phyloP scores from a whole-genome alignment of 352 stramenopile species.

The Globisporangium uncinulatum region DNA sequence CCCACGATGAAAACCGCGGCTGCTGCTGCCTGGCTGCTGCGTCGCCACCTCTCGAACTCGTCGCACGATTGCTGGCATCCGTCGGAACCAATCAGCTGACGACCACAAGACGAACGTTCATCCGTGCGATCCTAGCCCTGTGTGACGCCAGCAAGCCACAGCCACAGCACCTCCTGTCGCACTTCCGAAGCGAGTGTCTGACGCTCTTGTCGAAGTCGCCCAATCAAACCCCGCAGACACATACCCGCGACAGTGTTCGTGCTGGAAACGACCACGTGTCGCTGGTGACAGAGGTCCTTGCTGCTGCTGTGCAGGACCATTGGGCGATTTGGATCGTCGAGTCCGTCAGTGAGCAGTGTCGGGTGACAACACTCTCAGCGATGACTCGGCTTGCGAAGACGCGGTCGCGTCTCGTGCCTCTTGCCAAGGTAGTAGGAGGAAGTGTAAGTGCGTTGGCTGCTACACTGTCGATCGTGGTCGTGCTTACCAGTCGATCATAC shows the following conservation, averaged over 20 bases:
- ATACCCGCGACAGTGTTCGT: neutral
- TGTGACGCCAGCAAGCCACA: too few species aligned
- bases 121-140: too few species aligned
- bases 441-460: neutral
- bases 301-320: neutral
- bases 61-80: too few species aligned
- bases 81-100: too few species aligned
- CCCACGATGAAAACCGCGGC: too few species aligned
- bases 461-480: neutral
- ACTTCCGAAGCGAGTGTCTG: too few species aligned
- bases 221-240: neutral
- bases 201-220: too few species aligned
- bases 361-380: neutral
- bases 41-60: too few species aligned
- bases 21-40: too few species aligned
- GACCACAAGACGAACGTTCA: too few species aligned
- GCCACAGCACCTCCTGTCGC: too few species aligned
- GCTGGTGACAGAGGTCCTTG: neutral
- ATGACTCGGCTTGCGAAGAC: neutral
- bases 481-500: neutral
- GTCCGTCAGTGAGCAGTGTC: neutral
- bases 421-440: neutral
- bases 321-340: neutral
- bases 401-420: neutral
- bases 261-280: neutral